Evolutionary conservation across 306 rosid species (phyloP), one percentile per base, ranked within the genome.

Genomic region (Trichosanthes cucumerina): DNA sequence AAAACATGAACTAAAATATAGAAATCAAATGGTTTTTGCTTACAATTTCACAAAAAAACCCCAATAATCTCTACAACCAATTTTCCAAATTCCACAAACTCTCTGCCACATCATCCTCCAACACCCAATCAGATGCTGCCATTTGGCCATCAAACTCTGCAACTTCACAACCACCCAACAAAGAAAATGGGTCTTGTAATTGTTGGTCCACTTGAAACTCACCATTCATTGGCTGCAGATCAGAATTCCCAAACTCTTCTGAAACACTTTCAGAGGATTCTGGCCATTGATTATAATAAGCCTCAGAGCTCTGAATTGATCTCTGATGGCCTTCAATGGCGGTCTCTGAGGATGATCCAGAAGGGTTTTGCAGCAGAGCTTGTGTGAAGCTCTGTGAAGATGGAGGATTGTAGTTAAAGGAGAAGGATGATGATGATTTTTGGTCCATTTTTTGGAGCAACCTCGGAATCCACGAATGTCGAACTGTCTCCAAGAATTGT

Each of bases 381-480:
- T 43, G 19, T 9, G 64, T 28, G 39, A 28, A 62, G 41, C 34
- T 23, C 34, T n/a, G 38, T 5, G 19, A 68, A 5, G 33, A 68
- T 9, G 34, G 47, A 68, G 28, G 9, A 41, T 9, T 64, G 24
- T 16, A 31, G 46, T 66, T 66, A 11, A 1, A 68, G 33, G 28
- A 66, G 33, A 16, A 66, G 50, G 9, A 3, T 19, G 49, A 6
- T 39, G 88, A 64, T 70, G 88, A 36, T 75, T 79, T 78, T 78
- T 91, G 96, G 57, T 90, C 90, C 85, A 90, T 87, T 80, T 91
- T 91, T 52, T 90, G 93, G 39, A 86, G 83, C 81, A 90, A 82
- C 21, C 90, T 85, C 56, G 98, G 98, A 88, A 89, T 87, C 98
- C 98, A 93, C 79, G 90, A 91, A 76, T 89, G 82, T 47, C 88